Evolutionary conservation across 2,329 filamentous ascomycete genomes (phyloP).

Genomic region (Aureobasidium mangrovei): DNA sequence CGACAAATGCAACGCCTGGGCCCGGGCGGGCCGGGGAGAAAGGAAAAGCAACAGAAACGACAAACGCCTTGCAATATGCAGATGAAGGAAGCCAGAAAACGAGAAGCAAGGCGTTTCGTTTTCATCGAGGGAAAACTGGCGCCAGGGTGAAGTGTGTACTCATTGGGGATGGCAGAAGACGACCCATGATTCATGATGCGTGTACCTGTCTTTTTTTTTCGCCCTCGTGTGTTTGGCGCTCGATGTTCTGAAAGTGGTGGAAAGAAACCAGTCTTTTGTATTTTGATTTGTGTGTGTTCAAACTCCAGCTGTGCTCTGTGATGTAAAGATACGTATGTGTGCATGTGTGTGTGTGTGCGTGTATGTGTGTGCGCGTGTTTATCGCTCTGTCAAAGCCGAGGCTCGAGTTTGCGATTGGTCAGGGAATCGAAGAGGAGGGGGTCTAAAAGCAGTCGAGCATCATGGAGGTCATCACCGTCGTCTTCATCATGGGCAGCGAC

Average conservation of each 20-base stretch:
- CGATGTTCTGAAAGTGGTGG: background rate
- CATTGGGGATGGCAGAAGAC: too few relatives aligned
- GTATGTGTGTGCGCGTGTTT: background rate
- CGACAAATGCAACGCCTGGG: background rate
- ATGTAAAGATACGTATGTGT: background rate
- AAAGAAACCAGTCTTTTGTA: slow-evolving; percentile 5
- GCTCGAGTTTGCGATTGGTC: background rate
- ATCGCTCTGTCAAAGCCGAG: slow-evolving; percentile 4
- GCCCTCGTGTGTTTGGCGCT: background rate
- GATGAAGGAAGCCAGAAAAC: background rate
- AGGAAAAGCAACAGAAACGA: background rate
- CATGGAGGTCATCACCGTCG: slow-evolving; percentile 7
- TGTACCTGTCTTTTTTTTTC: background rate
- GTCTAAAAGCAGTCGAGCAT: slow-evolving; percentile 5
- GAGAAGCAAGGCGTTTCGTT: background rate
- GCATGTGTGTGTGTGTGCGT: background rate
- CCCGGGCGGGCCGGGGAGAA: background rate
- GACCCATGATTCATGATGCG: background rate
- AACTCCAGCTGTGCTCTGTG: slow-evolving; percentile 2
- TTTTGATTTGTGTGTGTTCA: slow-evolving; percentile 3
- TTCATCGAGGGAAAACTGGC: too few relatives aligned
- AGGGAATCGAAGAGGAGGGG: background rate
- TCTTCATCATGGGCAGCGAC: slow-evolving; percentile 7
- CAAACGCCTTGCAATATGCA: slow-evolving; percentile 4
- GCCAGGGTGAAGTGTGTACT: too few relatives aligned